phyloP scores from a whole-genome alignment of 139 green algal genomes.

The Raphidocelis subcapitata region DNA sequence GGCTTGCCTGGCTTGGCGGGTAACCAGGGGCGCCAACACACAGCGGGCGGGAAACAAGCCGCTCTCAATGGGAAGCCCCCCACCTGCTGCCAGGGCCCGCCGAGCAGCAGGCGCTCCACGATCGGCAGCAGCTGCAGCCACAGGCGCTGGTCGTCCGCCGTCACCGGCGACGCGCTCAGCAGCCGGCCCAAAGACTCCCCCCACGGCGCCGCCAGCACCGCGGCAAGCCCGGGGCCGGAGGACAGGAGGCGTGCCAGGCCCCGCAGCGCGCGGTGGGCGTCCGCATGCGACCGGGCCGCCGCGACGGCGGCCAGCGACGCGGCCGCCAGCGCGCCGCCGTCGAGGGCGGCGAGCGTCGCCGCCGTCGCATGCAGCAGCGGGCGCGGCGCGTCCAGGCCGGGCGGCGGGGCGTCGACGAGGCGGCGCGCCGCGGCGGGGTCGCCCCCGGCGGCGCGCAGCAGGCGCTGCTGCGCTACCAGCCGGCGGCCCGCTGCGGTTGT shows the following conservation, averaged over 20 bases:
- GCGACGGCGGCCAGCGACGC: constrained; percentile 6
- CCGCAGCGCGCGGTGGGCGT: constrained; percentile 26
- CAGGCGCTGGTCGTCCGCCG: constrained; percentile 40
- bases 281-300: constrained; percentile 12
- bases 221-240: constrained; percentile 18
- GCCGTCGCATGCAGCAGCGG: constrained; percentile 25
- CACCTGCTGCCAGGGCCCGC: constrained; percentile 16
- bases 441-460: constrained; percentile 26
- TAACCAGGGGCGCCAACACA: too few relatives aligned
- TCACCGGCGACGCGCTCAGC: constrained; percentile 37
- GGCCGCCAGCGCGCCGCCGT: too few relatives aligned
- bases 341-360: not conserved
- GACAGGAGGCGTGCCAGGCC: constrained; percentile 17
- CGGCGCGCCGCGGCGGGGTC: not conserved
- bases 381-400: constrained; percentile 4
- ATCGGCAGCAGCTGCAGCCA: constrained; percentile 49
- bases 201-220: constrained; percentile 15
- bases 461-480: constrained; percentile 41
- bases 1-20: too few relatives aligned
- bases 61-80: too few relatives aligned
- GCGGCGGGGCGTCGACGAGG: too few relatives aligned
- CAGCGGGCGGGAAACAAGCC: too few relatives aligned
- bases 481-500: constrained; percentile 17
- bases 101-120: constrained; percentile 28
- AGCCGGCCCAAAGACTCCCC: constrained; percentile 35